Evolutionary conservation across 805 yeast genomes (phyloP).

Genomic region (Starmerella stigmatis): DNA sequence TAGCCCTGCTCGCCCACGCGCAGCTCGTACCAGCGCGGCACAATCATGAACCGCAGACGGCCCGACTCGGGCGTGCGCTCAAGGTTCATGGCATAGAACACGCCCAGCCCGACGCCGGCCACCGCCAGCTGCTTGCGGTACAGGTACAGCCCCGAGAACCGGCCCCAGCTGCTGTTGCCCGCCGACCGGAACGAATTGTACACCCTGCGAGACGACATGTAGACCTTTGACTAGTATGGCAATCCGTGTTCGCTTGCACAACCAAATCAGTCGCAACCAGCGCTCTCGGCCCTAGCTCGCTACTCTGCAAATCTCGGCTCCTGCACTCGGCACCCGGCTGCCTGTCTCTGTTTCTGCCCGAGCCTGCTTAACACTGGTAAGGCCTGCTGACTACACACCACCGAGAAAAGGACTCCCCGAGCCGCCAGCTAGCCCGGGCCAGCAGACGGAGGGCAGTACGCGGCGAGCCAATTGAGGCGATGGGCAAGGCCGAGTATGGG

Average conservation of each 20-base stretch:
- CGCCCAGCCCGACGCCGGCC: slow-evolving; percentile 31
- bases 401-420: background rate
- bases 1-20: slow-evolving; percentile 57
- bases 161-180: slow-evolving; percentile 19
- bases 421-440: background rate
- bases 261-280: too few relatives aligned
- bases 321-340: too few relatives aligned
- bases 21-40: slow-evolving; percentile 54
- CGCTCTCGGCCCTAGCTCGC: too few relatives aligned
- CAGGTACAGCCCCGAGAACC: slow-evolving; percentile 6
- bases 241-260: too few relatives aligned
- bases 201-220: slow-evolving; percentile 1
- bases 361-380: too few relatives aligned
- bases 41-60: slow-evolving; percentile 59
- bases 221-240: too few relatives aligned
- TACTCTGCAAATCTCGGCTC: background rate
- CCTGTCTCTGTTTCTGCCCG: too few relatives aligned
- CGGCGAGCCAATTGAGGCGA: slow-evolving; percentile 23
- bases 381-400: background rate
- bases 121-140: slow-evolving; percentile 18
- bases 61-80: slow-evolving; percentile 77
- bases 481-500: slow-evolving; percentile 48
- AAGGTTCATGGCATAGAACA: slow-evolving; percentile 42
- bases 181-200: slow-evolving; percentile 28
- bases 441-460: too few relatives aligned